phyloP scores from a whole-genome alignment of 2,329 filamentous ascomycete genomes.

The Trichoderma aggressivum region DNA sequence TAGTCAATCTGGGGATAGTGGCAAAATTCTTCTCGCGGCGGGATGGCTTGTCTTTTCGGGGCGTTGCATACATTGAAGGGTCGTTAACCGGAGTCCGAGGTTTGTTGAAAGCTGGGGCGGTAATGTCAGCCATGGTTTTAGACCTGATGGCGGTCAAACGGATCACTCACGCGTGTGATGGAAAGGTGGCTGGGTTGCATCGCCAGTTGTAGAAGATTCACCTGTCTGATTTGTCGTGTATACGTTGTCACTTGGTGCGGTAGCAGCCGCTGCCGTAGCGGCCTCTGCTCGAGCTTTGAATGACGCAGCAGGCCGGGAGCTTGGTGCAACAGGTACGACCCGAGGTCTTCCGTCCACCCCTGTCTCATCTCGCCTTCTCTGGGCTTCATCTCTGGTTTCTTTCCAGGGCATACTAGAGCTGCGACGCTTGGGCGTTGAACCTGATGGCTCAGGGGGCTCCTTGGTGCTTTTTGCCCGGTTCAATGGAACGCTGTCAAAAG shows the following conservation, averaged over 20 bases:
- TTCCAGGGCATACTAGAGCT: constrained; percentile 33
- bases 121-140: not conserved
- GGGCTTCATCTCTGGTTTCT: constrained; percentile 16
- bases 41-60: constrained; percentile 21
- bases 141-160: not conserved
- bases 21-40: constrained; percentile 16
- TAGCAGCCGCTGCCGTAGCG: not conserved
- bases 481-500: constrained; percentile 48
- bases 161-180: not conserved
- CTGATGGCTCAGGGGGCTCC: constrained; percentile 25
- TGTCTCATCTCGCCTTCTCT: not conserved
- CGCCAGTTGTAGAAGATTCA: not conserved
- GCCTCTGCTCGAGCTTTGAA: constrained; percentile 17
- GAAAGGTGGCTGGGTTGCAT: not conserved
- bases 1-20: not conserved
- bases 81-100: constrained; percentile 16
- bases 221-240: not conserved
- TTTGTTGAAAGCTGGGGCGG: not conserved
- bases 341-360: not conserved
- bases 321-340: constrained; percentile 5
- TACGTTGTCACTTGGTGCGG: not conserved
- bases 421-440: constrained; percentile 27
- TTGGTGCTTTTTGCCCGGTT: constrained; percentile 46
- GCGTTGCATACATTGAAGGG: constrained; percentile 48
- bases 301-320: not conserved